Evolutionary conservation across 2,329 filamentous ascomycete species (phyloP).

Genomic region (Calonectria honghensis): DNA sequence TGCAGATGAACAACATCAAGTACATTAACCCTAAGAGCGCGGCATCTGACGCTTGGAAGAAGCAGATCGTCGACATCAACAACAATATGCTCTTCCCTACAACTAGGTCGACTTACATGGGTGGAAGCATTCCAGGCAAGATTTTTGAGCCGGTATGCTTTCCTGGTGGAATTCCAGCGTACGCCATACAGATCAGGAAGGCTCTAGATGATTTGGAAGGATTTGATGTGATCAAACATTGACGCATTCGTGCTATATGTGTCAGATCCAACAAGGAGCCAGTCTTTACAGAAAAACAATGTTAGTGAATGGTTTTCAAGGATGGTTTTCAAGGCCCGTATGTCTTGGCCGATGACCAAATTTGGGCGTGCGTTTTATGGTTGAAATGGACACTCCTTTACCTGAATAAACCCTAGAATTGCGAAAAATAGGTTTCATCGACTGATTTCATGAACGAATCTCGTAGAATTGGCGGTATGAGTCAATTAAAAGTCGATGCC

Average conservation of each 20-base stretch:
- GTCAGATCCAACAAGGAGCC: background rate
- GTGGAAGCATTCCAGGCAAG: conserved; percentile 73
- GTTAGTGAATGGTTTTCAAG: background rate
- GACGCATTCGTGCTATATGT: background rate
- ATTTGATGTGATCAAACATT: conserved; percentile 48
- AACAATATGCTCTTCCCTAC: conserved; percentile 69
- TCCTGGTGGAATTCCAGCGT: conserved; percentile 62
- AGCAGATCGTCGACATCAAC: conserved; percentile 67
- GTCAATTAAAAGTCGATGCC: too few relatives aligned
- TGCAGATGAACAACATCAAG: conserved; percentile 66
- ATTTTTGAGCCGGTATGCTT: conserved; percentile 71
- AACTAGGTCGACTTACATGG: conserved; percentile 73
- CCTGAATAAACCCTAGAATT: background rate
- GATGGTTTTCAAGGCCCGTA: background rate
- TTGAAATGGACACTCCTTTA: background rate
- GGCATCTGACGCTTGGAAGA: conserved; percentile 69
- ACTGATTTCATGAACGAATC: background rate
- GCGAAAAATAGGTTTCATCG: background rate
- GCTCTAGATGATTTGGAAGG: conserved; percentile 48
- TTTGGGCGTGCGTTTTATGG: background rate
- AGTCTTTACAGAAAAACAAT: conserved; percentile 14
- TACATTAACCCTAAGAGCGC: conserved; percentile 70
- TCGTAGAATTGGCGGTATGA: background rate
- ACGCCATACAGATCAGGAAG: conserved; percentile 52
- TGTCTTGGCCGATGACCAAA: background rate